Base-by-base conservation (phyloP, 75 land plant species). In the Cryptomeria japonica region DNA sequence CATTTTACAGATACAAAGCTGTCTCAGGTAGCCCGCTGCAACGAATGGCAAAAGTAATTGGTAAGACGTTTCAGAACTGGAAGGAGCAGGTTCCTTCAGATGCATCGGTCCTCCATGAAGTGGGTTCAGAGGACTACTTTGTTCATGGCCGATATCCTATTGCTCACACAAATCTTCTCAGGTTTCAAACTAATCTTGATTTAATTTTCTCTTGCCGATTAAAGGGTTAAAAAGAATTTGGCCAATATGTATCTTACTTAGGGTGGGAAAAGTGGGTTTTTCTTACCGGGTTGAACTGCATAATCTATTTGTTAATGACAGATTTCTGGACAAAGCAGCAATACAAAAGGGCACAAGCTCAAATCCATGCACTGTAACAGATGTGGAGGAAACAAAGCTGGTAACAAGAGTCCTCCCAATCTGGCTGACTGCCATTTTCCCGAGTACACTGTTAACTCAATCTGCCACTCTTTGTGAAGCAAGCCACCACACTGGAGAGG, bases 311-410 rank as follows among this genome's bases (percentile, higher is more conserved):
- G 0, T 41, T 5, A 34, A 15, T 79, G 15, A 14, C 80, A 78
- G 44, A 38, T 78, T 36, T 78, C 16, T 78, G 16, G 93, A 92
- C 75, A 88, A 90, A 75, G 93, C 91, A 47, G 91, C 93, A 53
- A 39, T 86, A 31, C 41, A 58, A 14, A 39, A 44, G 22, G 86
- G 83, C 34, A 64, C 44, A 22, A 83, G 22, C 31, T 58, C 56
- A 42, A n/a, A 68, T 28, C 72, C 72, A 22, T 97, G 95, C 93
- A 61, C 97, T 7, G 97, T 97, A 41, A 96, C 99, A 12, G 93
- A 96, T 84, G 97, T 97, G 31, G 99, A 97, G 85, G 99, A 97
- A 82, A 93, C 96, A 14, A 97, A 97, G 88, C 93, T 93, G 58
- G 87, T 97, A 86, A 80, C 96, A 18, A 38, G 95, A 37, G 87